These are phyloP conservation scores for Ascochyta koolunga DNA, from an alignment of 2,329 filamentous ascomycete genomes.

Conservation along the genomic window DNA sequence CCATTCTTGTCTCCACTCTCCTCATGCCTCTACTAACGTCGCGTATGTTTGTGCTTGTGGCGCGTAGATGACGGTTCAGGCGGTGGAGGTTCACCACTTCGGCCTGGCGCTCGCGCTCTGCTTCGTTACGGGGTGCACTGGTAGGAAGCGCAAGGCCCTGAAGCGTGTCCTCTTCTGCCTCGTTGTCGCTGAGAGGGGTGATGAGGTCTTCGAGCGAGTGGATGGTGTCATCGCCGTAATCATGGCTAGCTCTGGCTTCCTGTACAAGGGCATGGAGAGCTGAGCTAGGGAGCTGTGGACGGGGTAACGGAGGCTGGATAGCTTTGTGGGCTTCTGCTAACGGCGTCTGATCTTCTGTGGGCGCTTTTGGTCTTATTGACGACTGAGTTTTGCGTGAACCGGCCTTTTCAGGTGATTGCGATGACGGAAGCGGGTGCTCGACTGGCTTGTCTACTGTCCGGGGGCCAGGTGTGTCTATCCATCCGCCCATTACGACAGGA, in stretches of 20 bases:
- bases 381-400: slow-evolving; percentile 22
- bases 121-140: slow-evolving; percentile 43
- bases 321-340: slow-evolving; percentile 5
- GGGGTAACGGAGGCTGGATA: neutral
- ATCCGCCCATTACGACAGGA: slow-evolving; percentile 55
- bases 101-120: slow-evolving; percentile 50
- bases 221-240: slow-evolving; percentile 55
- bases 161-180: slow-evolving; percentile 44
- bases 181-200: slow-evolving; percentile 29
- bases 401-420: slow-evolving; percentile 26
- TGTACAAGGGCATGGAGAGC: slow-evolving; percentile 51
- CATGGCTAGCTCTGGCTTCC: slow-evolving; percentile 43
- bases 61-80: slow-evolving; percentile 50
- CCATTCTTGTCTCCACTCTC: slow-evolving; percentile 50
- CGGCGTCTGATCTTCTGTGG: slow-evolving; percentile 4
- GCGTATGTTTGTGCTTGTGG: slow-evolving; percentile 51
- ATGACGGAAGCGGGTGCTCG: slow-evolving; percentile 11
- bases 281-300: slow-evolving; percentile 40
- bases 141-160: slow-evolving; percentile 38
- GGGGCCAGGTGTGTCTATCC: slow-evolving; percentile 55
- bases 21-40: slow-evolving; percentile 52
- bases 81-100: slow-evolving; percentile 50
- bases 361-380: slow-evolving; percentile 12
- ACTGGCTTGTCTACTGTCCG: slow-evolving; percentile 25
- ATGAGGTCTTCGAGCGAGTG: slow-evolving; percentile 56